Conservation (phyloP, 169 alveolate genomes). For the Amoebophrya sp. region DNA sequence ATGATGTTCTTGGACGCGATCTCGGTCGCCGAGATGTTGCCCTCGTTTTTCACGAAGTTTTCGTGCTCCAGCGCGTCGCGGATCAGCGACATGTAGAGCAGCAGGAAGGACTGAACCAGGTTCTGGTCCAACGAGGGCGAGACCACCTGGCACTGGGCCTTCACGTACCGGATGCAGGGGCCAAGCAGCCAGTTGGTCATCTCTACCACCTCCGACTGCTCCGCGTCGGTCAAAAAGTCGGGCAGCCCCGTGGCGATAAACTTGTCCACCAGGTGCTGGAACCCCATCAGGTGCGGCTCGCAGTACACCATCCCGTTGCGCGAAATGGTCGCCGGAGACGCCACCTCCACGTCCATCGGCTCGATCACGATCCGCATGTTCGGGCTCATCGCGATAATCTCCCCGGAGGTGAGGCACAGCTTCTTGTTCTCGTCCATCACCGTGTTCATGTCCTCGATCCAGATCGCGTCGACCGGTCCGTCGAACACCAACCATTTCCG, state of each 20-base stretch:
- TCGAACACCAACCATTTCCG: slow-evolving; percentile 84
- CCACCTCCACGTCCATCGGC: slow-evolving; percentile 75
- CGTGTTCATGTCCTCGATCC: slow-evolving; percentile 88
- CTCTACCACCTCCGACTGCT: slow-evolving; percentile 64
- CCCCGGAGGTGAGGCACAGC: slow-evolving; percentile 79
- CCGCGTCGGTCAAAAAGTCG: slow-evolving; percentile 60
- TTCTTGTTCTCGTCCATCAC: slow-evolving; percentile 90
- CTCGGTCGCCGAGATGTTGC: slow-evolving; percentile 5
- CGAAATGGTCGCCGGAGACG: slow-evolving; percentile 86
- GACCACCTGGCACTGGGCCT: slow-evolving; percentile 60
- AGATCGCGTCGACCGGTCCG: slow-evolving; percentile 90
- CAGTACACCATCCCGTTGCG: slow-evolving; percentile 88
- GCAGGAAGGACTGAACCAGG: slow-evolving; percentile 63
- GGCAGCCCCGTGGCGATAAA: slow-evolving; percentile 62
- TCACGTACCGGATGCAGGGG: slow-evolving; percentile 64
- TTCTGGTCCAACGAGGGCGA: slow-evolving; percentile 70
- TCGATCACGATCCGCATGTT: slow-evolving; percentile 88
- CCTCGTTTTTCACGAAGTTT: slow-evolving; percentile 45
- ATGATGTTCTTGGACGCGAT: slow-evolving; percentile 54
- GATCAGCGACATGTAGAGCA: slow-evolving; percentile 40
- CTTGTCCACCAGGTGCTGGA: slow-evolving; percentile 80
- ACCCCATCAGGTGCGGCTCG: slow-evolving; percentile 82
- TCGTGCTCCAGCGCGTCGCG: slow-evolving; percentile 44
- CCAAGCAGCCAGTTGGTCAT: slow-evolving; percentile 71
- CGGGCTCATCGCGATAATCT: slow-evolving; percentile 73